These are phyloP conservation scores for Fusarium beomiforme DNA, from an alignment of 2,329 filamentous ascomycete genomes.

Conservation along the genomic window DNA sequence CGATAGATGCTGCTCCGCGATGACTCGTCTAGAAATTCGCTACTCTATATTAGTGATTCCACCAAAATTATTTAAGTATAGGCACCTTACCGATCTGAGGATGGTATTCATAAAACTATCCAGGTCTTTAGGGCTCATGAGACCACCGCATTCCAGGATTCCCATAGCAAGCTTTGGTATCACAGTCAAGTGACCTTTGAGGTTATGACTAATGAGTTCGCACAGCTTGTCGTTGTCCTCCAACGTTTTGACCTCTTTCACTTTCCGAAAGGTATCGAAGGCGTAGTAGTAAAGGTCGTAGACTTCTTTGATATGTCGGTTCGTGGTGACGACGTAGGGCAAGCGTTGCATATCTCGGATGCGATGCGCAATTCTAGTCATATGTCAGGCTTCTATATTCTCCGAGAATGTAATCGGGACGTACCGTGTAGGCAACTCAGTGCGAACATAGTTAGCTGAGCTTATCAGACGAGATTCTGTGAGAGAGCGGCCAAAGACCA, in stretches of 20 bases:
- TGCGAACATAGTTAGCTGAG: slow-evolving; percentile 97
- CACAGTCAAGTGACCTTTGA: slow-evolving; percentile 89
- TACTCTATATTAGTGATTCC: slow-evolving; percentile 47
- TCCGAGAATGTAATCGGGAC: slow-evolving; percentile 13
- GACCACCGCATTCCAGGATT: slow-evolving; percentile 85
- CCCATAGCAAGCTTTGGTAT: slow-evolving; percentile 96
- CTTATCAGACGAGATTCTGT: slow-evolving; percentile 90
- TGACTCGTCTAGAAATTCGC: slow-evolving; percentile 94
- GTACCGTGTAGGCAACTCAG: slow-evolving; percentile 80
- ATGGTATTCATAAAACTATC: slow-evolving; percentile 97
- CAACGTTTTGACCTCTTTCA: slow-evolving; percentile 83
- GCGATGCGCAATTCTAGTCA: slow-evolving; percentile 82
- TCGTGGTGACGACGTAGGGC: slow-evolving; percentile 96
- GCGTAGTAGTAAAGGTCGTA: slow-evolving; percentile 97
- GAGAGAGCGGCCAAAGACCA: slow-evolving; percentile 94
- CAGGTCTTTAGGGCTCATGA: slow-evolving; percentile 82
- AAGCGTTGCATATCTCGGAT: slow-evolving; percentile 97
- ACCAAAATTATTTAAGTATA: neutral
- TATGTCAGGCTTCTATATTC: slow-evolving; percentile 16
- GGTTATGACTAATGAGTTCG: slow-evolving; percentile 78
- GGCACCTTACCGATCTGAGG: slow-evolving; percentile 78
- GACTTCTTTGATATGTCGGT: slow-evolving; percentile 90
- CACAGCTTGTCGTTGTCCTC: slow-evolving; percentile 93
- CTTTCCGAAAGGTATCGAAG: slow-evolving; percentile 89
- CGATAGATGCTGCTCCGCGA: slow-evolving; percentile 96